Conservation (phyloP, 768 basidiomycete genomes). For the Leccinum subgranulosum region DNA sequence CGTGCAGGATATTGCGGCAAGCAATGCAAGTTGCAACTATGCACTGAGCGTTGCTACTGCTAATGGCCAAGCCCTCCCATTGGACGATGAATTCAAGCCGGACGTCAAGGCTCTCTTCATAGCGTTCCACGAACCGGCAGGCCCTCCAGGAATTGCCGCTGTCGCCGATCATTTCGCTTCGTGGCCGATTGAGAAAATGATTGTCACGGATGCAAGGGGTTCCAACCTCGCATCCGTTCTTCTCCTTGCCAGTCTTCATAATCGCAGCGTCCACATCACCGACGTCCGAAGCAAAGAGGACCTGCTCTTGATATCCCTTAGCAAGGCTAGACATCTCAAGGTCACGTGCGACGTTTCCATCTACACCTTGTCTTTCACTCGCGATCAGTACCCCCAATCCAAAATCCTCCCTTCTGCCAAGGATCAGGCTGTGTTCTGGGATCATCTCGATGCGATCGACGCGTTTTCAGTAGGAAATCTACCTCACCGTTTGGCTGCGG, state of each 20-base stretch:
- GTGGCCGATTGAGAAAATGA: constrained; percentile 91
- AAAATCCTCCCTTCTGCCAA: constrained; percentile 64
- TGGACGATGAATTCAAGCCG: constrained; percentile 74
- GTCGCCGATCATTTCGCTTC: constrained; percentile 85
- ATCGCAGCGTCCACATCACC: constrained; percentile 84
- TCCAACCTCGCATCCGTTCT: constrained; percentile 92
- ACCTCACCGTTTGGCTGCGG: constrained; percentile 71
- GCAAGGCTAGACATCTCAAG: constrained; percentile 90
- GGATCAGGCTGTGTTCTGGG: constrained; percentile 85
- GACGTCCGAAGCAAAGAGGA: constrained; percentile 87
- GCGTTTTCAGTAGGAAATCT: constrained; percentile 86
- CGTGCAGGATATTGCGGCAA: constrained; percentile 61
- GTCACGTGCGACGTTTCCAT: constrained; percentile 97
- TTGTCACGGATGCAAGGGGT: constrained; percentile 90
- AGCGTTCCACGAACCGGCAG: constrained; percentile 55
- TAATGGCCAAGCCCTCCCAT: constrained; percentile 52
- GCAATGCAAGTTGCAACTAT: constrained; percentile 81
- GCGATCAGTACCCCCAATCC: constrained; percentile 66
- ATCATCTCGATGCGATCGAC: constrained; percentile 79
- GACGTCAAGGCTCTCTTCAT: constrained; percentile 88
- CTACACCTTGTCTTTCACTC: constrained; percentile 85
- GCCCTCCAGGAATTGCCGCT: constrained; percentile 59
- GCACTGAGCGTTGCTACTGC: constrained; percentile 79
- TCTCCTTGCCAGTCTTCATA: constrained; percentile 89
- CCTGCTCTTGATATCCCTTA: constrained; percentile 84